phyloP scores from a whole-genome alignment of 2,329 filamentous ascomycete genomes.

The Neonectria magnoliae region DNA sequence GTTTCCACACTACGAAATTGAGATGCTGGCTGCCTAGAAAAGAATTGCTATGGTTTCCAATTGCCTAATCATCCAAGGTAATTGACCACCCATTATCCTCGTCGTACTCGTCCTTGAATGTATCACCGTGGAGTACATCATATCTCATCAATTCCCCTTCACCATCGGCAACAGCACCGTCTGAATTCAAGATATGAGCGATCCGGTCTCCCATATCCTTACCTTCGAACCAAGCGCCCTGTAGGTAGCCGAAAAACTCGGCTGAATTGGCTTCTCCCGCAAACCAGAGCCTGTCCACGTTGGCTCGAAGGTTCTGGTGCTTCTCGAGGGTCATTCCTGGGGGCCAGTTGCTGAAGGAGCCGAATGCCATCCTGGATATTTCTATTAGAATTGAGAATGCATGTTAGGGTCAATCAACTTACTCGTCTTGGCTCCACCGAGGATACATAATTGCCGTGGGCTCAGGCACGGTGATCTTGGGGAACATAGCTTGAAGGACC shows the following conservation, averaged over 20 bases:
- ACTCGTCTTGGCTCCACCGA: constrained; percentile 38
- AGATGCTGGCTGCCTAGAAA: background rate
- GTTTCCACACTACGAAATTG: no score
- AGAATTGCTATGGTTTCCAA: background rate
- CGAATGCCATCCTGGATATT: constrained; percentile 56
- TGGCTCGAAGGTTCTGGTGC: constrained; percentile 75
- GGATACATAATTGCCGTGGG: constrained; percentile 70
- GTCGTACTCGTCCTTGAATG: constrained; percentile 23
- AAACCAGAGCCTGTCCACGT: constrained; percentile 69
- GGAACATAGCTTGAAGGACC: constrained; percentile 71
- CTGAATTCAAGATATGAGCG: constrained; percentile 39
- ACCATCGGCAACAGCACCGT: constrained; percentile 31
- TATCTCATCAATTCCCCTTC: constrained; percentile 42
- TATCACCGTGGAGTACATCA: constrained; percentile 46
- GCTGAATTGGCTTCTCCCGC: constrained; percentile 72
- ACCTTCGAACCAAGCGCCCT: constrained; percentile 69
- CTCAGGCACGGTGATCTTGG: constrained; percentile 63
- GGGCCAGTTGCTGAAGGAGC: constrained; percentile 76
- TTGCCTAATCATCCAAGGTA: background rate
- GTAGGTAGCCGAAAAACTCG: constrained; percentile 73
- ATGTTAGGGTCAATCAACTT: constrained; percentile 5
- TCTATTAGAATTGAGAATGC: constrained; percentile 6
- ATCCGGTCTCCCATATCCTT: constrained; percentile 58
- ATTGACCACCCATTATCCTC: constrained; percentile 21
- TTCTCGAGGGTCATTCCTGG: constrained; percentile 69